Evolutionary conservation across 1,284 basidiomycete species (phyloP).

Genomic region (Xanthoconium separans): DNA sequence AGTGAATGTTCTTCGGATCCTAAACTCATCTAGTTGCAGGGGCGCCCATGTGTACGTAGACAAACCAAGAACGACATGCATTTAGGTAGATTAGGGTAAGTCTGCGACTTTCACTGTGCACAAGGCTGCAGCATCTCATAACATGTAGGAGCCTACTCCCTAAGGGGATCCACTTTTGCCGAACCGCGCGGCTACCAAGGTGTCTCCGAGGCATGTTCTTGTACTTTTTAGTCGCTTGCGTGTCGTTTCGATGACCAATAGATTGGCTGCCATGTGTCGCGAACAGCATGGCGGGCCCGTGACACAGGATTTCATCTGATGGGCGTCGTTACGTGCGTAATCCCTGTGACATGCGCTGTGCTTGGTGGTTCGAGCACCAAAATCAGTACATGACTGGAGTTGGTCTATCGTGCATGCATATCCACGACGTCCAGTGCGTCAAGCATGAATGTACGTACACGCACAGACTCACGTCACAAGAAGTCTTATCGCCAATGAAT

Average conservation of each 20-base stretch:
- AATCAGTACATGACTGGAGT: neutral
- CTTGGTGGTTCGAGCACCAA: conserved; percentile 7
- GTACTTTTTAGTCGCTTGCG: neutral
- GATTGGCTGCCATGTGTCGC: conserved; percentile 6
- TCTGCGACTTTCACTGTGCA: neutral
- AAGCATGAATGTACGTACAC: neutral
- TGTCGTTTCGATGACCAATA: conserved; percentile 11
- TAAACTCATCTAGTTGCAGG: neutral
- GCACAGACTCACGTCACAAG: neutral
- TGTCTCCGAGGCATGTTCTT: conserved; percentile 3
- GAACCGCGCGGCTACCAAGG: neutral
- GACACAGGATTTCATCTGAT: conserved; percentile 10
- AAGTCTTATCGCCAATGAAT: neutral
- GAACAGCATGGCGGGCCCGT: conserved; percentile 17
- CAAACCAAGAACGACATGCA: neutral
- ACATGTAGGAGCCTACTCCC: neutral
- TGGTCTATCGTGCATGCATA: neutral
- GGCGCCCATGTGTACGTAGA: conserved; percentile 3
- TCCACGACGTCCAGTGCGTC: neutral
- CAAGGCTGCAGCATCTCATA: neutral
- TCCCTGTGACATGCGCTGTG: conserved; percentile 1
- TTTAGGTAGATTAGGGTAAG: neutral
- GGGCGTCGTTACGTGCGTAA: conserved; percentile 16
- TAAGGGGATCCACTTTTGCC: conserved; percentile 7
- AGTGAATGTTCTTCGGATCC: neutral